Evolutionary conservation across 441 rosid genomes (phyloP).

Genomic region (Kokia cookei): DNA sequence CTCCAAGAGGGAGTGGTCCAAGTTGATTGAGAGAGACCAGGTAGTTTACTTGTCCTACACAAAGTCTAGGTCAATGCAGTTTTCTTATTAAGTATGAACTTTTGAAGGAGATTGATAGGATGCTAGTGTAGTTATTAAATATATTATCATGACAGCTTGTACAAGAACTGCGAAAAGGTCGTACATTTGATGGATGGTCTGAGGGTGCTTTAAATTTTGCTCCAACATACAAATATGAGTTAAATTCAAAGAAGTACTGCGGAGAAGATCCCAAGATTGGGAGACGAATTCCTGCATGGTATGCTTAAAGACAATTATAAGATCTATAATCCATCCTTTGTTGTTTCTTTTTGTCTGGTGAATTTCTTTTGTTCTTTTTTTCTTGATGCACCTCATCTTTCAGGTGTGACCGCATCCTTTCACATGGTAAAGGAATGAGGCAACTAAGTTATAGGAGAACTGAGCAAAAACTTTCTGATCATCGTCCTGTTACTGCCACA

Average conservation of each 20-base stretch:
- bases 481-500: slow-evolving; percentile 85
- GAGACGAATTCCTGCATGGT: slow-evolving; percentile 92
- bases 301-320: slow-evolving; percentile 17
- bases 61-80: neutral
- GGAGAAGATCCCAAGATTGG: slow-evolving; percentile 76
- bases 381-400: neutral
- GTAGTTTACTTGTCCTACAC: slow-evolving; percentile 25
- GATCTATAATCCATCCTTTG: neutral
- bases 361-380: neutral
- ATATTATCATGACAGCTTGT: slow-evolving; percentile 50
- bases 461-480: slow-evolving; percentile 80
- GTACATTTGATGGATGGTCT: slow-evolving; percentile 80
- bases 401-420: slow-evolving; percentile 94
- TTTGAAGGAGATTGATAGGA: slow-evolving; percentile 2
- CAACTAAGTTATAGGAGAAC: slow-evolving; percentile 61
- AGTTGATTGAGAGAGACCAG: slow-evolving; percentile 77
- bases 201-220: slow-evolving; percentile 70
- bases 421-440: slow-evolving; percentile 77
- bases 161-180: slow-evolving; percentile 63
- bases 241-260: slow-evolving; percentile 60
- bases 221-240: slow-evolving; percentile 88
- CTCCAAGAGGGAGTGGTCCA: slow-evolving; percentile 61
- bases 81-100: neutral
- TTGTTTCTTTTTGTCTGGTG: neutral
- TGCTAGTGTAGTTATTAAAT: neutral